A percentile compares a stretch with the other conserved stretches of the same genome.
These are phyloP conservation scores for Pleodorina starrii DNA, from an alignment of 139 green algal species.

Conservation along the genomic window DNA sequence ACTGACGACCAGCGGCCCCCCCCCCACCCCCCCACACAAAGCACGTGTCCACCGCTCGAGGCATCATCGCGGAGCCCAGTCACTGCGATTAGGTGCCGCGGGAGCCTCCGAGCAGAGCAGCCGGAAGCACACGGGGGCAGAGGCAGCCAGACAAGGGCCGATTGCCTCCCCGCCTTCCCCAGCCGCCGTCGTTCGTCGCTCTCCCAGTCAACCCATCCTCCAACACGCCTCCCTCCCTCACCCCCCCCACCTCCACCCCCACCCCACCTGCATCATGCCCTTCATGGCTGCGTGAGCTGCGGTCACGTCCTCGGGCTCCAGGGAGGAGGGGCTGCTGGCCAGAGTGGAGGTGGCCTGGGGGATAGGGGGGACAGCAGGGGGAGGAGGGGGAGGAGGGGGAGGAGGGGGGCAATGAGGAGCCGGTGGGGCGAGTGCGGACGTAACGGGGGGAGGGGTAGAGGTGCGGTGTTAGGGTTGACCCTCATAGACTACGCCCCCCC, in stretches of 20 bases:
- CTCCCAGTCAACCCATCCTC: background rate
- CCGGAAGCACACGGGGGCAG: no score
- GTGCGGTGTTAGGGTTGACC: background rate
- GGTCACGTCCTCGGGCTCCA: slow-evolving; percentile 41
- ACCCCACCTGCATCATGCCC: slow-evolving; percentile 29
- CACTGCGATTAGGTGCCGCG: background rate
- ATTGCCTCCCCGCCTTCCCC: background rate
- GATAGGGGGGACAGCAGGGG: background rate
- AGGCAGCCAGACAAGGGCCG: background rate
- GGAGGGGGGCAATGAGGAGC: background rate
- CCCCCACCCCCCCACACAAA: background rate
- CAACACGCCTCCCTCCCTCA: no score
- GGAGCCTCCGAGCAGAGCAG: background rate
- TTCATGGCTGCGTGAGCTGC: background rate
- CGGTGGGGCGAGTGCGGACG: no score
- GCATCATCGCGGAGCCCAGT: no score
- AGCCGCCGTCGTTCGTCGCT: background rate
- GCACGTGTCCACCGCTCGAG: background rate
- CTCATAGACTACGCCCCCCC: no score
- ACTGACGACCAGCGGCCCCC: no score
- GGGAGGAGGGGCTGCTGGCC: background rate
- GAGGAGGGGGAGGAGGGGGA: background rate
- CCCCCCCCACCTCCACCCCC: background rate
- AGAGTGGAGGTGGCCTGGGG: slow-evolving; percentile 5
- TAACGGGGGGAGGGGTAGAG: background rate